Evolutionary conservation across 106 monocot species (phyloP), one percentile per base, ranked within the genome.

Genomic region (Vanilla planifolia): DNA sequence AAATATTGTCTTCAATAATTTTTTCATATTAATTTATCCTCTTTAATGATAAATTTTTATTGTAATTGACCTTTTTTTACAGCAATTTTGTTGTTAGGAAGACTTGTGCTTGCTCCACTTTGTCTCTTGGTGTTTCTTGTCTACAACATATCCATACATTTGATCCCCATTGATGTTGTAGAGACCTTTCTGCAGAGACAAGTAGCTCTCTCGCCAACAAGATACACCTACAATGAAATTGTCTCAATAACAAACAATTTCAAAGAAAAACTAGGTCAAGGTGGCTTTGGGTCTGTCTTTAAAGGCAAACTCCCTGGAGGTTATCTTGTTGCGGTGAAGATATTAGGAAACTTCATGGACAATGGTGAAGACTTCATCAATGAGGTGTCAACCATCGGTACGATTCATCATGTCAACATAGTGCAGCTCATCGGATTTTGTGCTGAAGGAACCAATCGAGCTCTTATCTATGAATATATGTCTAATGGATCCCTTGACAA

Each of bases 401-500:
- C 5, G 20, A 51, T 51, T 14, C 51, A 51, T 27, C 51, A 51
- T 14, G 6, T 51, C 8, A 51, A 51, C 14, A 14, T 51, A 1
- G 51, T 51, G 8, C 0, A 27, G 25, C 20, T 4, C 23, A 9
- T 51, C 14, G 51, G 46, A 5, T 46, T 46, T 19, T 46, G 46
- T 19, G 11, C 46, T 14, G 46, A 46, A 19, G 46, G 46, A 19
- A 9, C 46, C 4, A 46, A 15, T 7, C 9, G 46, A 16, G 46
- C 46, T 4, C 46, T 46, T 19, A 16, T 46, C 46, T 46, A 46
- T 19, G 46, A 46, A 6, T 46, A 46, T 16, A 46, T 46, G 46
- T 16, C 51, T 51, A 51, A 51, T 27, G 51, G 51, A 22, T 51
- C 51, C 3, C 51, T 51, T 27, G 51, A 51, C 20, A 51, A 51